Percentiles rank a stretch among this genome's conserved stretches.
Evolutionary conservation across 2,329 filamentous ascomycete genomes (phyloP).

Genomic region (Epichloe hybrida): DNA sequence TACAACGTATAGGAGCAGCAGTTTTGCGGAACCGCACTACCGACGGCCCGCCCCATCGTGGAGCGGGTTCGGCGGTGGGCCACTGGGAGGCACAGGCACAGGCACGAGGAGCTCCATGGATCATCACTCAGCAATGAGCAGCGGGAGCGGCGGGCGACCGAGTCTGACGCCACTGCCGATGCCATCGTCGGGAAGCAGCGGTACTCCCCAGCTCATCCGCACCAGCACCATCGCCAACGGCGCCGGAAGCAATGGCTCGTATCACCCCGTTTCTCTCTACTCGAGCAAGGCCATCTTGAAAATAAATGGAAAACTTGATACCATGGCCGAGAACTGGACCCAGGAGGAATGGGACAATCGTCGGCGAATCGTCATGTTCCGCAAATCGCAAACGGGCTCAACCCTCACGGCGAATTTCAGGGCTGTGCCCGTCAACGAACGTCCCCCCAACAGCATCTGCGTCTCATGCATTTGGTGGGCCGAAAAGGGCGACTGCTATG

Average conservation of each 20-base stretch:
- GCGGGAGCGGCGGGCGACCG: constrained; percentile 23
- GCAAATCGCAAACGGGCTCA: constrained; percentile 66
- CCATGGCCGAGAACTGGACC: constrained; percentile 75
- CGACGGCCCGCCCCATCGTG: constrained; percentile 24
- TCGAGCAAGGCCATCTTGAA: constrained; percentile 75
- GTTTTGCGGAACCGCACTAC: constrained; percentile 37
- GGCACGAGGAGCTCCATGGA: constrained; percentile 26
- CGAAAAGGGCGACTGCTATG: constrained; percentile 79
- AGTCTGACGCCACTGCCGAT: constrained; percentile 35
- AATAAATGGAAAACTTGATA: constrained; percentile 70
- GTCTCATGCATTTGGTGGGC: constrained; percentile 98
- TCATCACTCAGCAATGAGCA: constrained; percentile 30
- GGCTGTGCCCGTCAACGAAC: constrained; percentile 63
- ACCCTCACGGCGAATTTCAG: constrained; percentile 72
- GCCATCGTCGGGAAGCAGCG: constrained; percentile 23
- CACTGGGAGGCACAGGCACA: constrained; percentile 17
- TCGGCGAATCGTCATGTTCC: constrained; percentile 79
- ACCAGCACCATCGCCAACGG: constrained; percentile 39
- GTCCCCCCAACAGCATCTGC: constrained; percentile 77
- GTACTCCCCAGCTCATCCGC: constrained; percentile 36
- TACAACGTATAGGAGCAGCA: constrained; percentile 38
- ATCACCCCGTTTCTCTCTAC: constrained; percentile 71
- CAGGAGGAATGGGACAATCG: constrained; percentile 66
- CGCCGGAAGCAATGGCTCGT: constrained; percentile 29
- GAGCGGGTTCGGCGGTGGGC: constrained; percentile 27